Base-by-base conservation (phyloP, 1,284 basidiomycete species). In the Cryptococcus sp. region DNA sequence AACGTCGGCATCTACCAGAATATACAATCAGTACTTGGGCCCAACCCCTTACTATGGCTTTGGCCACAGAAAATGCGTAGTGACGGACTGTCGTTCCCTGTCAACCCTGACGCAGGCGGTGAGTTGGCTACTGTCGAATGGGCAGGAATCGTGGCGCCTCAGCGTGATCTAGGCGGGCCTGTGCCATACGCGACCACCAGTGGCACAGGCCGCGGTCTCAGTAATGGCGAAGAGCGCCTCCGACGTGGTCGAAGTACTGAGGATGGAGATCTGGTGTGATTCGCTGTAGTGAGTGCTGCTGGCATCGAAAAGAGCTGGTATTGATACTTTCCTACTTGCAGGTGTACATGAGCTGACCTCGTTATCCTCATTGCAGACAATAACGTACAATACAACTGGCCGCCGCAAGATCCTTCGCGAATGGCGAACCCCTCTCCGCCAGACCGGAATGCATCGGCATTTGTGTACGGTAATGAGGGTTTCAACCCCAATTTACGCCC, bases 401-500 rank as follows among this genome's bases (percentile, higher is more conserved):
- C 83, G 15, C 83, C 83, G 0, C 75, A 79, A 45, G 82, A 84
- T 64, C 80, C 79, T 0, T 69, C 72, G 52, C 72, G 70, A 55
- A 61, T 65, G n/a, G 68, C 62, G 39, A 68, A 70, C 41, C 71
- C 72, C 11, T 63, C 60, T 15, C 68, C 63, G 31, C 59, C 49
- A 31, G 60, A 56, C 19, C 47, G 64, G 22, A 82, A 84, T 1
- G 74, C 81, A 20, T 86, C 85, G 1, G 88, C 93, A 5, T 95
- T 92, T 86, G 91, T 91, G 7, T 95, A 90, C 71, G 87, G 88
- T 62, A 86, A 87, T 51, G 88, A 83, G 13, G 78, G 82, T 3
- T 71, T 91, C 22, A 93, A 93, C 71, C 91, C 91, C 1, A 70
- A 80, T 40, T 84, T 93, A 4, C 80, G 80, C 45, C 86, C 90